Base-by-base conservation (phyloP, 1,284 basidiomycete genomes). In the Ceratobasidium sp. region DNA sequence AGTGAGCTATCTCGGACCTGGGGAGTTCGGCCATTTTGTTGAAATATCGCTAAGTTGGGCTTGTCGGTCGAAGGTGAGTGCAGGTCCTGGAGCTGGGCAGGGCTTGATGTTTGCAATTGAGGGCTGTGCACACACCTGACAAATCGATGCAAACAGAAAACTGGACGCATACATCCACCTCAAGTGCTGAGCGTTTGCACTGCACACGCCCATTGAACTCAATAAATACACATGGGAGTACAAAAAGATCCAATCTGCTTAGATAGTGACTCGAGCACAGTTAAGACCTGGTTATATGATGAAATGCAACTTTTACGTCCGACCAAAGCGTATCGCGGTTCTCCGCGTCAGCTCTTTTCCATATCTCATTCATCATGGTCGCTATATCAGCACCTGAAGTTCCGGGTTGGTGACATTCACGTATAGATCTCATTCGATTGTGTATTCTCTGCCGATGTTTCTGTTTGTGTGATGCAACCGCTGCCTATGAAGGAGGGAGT, bases 11-110 rank as follows among this genome's bases (percentile, higher is more conserved):
- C 37, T 74, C 45, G 8, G 71, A 51, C 31, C 58, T 60, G 31
- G 71, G 71, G 54, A 74, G 71, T 42, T 74, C 71, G 15, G 71
- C 71, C 71, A 74, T 73, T 6, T 26, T 54, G 28, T 51, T 20
- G 42, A 60, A 37, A 49, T 53, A 26, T 31, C 33, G 47, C 31
- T 51, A 53, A 26, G 35, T 63, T 45, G 42, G 42, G 56, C 15
- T 28, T 37, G 63, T 28, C 3, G 63, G 63, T 65, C 23, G 63
- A 65, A 49, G 63, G 39, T 15, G 63, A 49, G 63, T 4, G 20
- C 58, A 61, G 26, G 58, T 61, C 23, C 56, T 58, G 31, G 56
- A 33, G 35, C 56, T 54, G 2, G 35, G 35, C 58, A 61, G 58
- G 58, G 58, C 37, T 37, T 61, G 35, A 39, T 61, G 58, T 54